Evolutionary conservation across 148 eudicot genomes (phyloP).

Genomic region (Rhododendron ovatum): DNA sequence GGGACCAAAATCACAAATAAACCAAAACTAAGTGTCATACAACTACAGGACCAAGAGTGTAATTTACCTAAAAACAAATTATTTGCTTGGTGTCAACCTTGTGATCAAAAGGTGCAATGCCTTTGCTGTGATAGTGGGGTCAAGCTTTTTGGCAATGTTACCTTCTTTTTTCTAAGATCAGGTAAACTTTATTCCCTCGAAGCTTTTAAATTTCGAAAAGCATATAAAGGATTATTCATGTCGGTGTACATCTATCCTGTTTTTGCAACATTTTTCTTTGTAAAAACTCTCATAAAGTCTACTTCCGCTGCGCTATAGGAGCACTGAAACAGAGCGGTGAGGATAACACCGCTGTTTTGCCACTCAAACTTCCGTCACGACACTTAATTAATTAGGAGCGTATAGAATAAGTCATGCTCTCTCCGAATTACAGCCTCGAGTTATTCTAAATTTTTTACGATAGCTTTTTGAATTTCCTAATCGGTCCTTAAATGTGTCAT

Average conservation of each 20-base stretch:
- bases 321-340: too few species aligned
- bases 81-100: neutral
- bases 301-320: too few species aligned
- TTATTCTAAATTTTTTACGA: neutral
- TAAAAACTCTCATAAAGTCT: too few species aligned
- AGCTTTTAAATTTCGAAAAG: neutral
- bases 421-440: neutral
- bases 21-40: neutral
- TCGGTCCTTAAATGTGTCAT: neutral
- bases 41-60: neutral
- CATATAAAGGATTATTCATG: neutral
- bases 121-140: slow-evolving; percentile 5
- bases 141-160: neutral
- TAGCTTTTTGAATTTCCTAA: neutral
- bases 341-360: neutral
- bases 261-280: neutral
- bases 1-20: neutral
- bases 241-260: neutral
- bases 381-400: neutral
- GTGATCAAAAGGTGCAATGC: slow-evolving; percentile 1
- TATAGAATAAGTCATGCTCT: neutral
- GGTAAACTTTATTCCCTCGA: neutral
- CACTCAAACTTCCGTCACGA: neutral
- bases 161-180: neutral
- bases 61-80: neutral